Conservation (phyloP, 1,139 yeast species). For the Candida glucosophila region DNA sequence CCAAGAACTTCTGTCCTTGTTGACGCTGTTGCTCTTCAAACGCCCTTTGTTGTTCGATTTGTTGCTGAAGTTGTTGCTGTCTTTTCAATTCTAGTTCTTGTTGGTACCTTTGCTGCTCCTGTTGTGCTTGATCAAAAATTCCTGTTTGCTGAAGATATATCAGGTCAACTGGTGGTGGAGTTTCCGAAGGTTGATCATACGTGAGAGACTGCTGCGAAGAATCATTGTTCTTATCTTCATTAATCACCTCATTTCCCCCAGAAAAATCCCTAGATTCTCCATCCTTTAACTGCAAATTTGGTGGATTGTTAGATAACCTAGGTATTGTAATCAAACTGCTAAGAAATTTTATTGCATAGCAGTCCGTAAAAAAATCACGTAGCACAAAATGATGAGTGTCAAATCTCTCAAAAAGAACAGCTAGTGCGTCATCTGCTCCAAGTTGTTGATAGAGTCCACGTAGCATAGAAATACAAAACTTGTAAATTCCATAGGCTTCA, state of each 20-base stretch:
- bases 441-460: conserved; percentile 79
- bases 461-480: conserved; percentile 83
- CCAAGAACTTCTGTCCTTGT: conserved; percentile 38
- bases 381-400: conserved; percentile 73
- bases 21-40: conserved; percentile 70
- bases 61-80: conserved; percentile 40
- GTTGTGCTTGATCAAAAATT: conserved; percentile 36
- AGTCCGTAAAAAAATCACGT: conserved; percentile 83
- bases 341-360: conserved; percentile 76
- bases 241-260: conserved; percentile 18
- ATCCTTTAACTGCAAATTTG: conserved; percentile 55
- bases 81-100: conserved; percentile 43
- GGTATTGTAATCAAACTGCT: conserved; percentile 85
- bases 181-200: conserved; percentile 16
- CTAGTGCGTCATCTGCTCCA: conserved; percentile 70
- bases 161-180: conserved; percentile 37
- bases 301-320: conserved; percentile 56
- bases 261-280: conserved; percentile 33
- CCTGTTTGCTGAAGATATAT: conserved; percentile 42
- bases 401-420: conserved; percentile 66
- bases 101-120: conserved; percentile 67
- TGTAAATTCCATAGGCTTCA: conserved; percentile 91
- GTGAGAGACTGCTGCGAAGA: conserved; percentile 29
- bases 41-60: conserved; percentile 49
- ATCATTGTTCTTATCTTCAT: conserved; percentile 12